Percentiles rank a stretch among this genome's conserved stretches.
These are phyloP conservation scores for Hygrocybe punicea DNA, from an alignment of 768 basidiomycete genomes.

Conservation along the genomic window DNA sequence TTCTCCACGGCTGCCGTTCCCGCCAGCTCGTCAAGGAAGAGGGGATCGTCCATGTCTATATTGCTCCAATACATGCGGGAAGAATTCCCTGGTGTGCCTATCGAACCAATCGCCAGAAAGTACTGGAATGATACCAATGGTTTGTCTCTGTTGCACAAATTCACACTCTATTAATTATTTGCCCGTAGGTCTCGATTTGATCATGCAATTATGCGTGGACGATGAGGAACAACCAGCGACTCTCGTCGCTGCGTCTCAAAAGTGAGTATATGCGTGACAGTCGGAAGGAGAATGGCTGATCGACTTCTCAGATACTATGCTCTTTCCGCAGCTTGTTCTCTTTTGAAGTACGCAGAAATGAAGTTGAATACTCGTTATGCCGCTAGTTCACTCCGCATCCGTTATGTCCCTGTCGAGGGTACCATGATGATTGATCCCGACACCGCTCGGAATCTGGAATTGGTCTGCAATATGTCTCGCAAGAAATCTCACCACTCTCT, in stretches of 20 bases:
- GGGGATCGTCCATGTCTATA: constrained; percentile 49
- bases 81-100: constrained; percentile 62
- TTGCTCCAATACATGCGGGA: constrained; percentile 71
- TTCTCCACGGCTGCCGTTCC: constrained; percentile 55
- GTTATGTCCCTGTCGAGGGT: constrained; percentile 78
- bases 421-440: constrained; percentile 95
- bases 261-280: constrained; percentile 50
- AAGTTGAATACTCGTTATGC: constrained; percentile 71
- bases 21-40: constrained; percentile 43
- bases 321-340: constrained; percentile 76
- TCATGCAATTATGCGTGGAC: constrained; percentile 73
- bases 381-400: constrained; percentile 64
- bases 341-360: constrained; percentile 81
- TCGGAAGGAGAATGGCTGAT: not conserved
- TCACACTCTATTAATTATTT: constrained; percentile 2
- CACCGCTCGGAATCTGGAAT: constrained; percentile 82
- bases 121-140: constrained; percentile 87
- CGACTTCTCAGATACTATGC: constrained; percentile 71
- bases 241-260: constrained; percentile 72
- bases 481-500: constrained; percentile 72
- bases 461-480: constrained; percentile 70
- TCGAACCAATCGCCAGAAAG: constrained; percentile 70
- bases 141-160: constrained; percentile 24
- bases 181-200: constrained; percentile 73
- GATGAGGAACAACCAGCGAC: constrained; percentile 81